Base-by-base conservation (phyloP, 2,329 filamentous ascomycete genomes). In the Nothophoma quercina region DNA sequence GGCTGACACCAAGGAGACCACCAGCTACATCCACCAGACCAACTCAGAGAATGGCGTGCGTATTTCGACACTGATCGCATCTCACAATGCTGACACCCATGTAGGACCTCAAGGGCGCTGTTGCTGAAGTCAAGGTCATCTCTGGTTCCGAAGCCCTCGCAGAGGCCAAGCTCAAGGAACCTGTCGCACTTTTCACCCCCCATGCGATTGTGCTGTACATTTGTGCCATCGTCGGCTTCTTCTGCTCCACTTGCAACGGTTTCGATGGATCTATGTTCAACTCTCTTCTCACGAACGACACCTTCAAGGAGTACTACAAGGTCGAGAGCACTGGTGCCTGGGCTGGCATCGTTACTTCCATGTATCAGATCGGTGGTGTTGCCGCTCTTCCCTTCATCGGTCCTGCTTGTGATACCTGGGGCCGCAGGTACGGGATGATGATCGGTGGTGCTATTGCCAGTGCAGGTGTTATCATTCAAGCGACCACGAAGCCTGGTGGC, bases 191-290 rank as follows among this genome's bases (percentile, higher is more conserved):
- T 5, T 65, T 68, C 45, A 58, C 49, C 29, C 15, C 16, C 7
- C 50, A 50, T 34, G 56, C 63, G 15, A 42, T 72, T 18, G 51
- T 64, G 28, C 64, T 71, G 7, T 66, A 61, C 42, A 32, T 63
- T 13, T 64, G 60, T 35, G 53, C 57, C 19, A 48, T 67, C 30
- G 46, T 56, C 12, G 77, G 74, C 25, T 79, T 76, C 63, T 74
- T 78, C 57, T 77, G 74, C 54, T 81, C 79, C 19, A 83, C 80
- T 7, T 79, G 81, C 77, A 84, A 84, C 65, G 83, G 83, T 22
- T 85, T 82, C 57, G 83, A 86, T 58, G 82, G 82, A 29, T 83
- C 80, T 22, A 77, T 87, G 41, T 82, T 85, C 62, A 80, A 79
- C 50, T 79, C 79, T 28, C 68, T 84, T 19, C 55, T 60, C 25